Base-by-base conservation (phyloP, 306 rosid genomes). In the Acmispon strigosus region DNA sequence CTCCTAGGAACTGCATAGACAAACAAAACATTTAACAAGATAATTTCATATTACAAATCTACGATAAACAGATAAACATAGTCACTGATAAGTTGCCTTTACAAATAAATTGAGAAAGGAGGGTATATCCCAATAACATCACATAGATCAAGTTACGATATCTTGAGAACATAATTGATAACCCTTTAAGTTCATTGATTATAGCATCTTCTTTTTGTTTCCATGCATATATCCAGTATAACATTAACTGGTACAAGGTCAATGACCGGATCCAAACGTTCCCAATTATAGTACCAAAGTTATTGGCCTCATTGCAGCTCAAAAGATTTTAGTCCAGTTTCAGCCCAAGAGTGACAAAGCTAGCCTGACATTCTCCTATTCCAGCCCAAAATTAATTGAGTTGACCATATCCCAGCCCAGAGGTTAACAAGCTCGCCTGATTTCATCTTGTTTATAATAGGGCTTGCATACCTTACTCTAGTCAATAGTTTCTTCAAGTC, bases 1-100 rank as follows among this genome's bases (percentile, higher is more conserved):
- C 68, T 94, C 82, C 99, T 91, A 44, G 99, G 97, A 84, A 94
- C 99, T 91, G 84, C 78, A 61, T 74, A 48, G 22, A 29, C 65
- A 61, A 4, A 37, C 74, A 48, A 27, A 65, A 63, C 55, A 60
- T 4, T 64, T 14, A 66, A 50, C 45, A 45, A 59, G 11, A 65
- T 43, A 61, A 60, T 69, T n/a, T 34, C 8, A 61, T 47, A 61
- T 49, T 62, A 34, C 36, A 52, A 57, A 50, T 17, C 29, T 18
- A 66, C 0, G 19, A 51, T 62, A 67, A 67, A 10, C 53, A 7
- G 51, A 65, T 55, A 51, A 65, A 70, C 39, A 27, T 27, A 20
- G 59, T n/a, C 36, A 60, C 17, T 24, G 57, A 44, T 29, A 37
- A 19, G 55, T 44, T 50, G 43, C 6, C 70, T 66, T 17, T 57